Evolutionary conservation across 495 filamentous ascomycete species (phyloP).

Genomic region (Platismatia glauca): DNA sequence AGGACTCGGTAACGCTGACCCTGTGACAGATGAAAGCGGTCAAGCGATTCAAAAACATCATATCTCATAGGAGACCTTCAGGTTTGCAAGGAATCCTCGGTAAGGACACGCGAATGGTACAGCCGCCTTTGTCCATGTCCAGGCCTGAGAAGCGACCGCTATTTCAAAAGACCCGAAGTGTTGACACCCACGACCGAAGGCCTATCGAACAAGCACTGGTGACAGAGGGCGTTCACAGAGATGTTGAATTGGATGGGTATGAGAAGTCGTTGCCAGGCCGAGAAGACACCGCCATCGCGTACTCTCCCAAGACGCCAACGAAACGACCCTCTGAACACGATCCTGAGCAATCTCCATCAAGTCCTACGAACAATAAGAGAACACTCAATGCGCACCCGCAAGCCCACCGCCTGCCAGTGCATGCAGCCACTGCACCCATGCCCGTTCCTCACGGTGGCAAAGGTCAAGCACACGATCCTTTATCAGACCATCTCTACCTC

Average conservation of each 20-base stretch:
- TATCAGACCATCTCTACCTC: slow-evolving; percentile 57
- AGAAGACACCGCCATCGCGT: slow-evolving; percentile 18
- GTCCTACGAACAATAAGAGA: slow-evolving; percentile 13
- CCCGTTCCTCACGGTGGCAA: slow-evolving; percentile 32
- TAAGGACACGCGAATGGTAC: slow-evolving; percentile 45
- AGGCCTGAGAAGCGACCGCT: slow-evolving; percentile 31
- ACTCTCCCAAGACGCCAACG: slow-evolving; percentile 16
- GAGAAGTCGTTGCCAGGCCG: slow-evolving; percentile 12
- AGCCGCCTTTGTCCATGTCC: slow-evolving; percentile 49
- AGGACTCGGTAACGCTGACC: slow-evolving; percentile 2
- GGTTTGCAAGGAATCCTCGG: slow-evolving; percentile 51
- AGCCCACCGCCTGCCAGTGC: slow-evolving; percentile 14
- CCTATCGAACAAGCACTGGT: slow-evolving; percentile 41
- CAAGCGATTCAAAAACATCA: slow-evolving; percentile 66
- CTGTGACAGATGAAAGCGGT: slow-evolving; percentile 76
- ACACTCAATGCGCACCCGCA: slow-evolving; percentile 22
- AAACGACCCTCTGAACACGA: slow-evolving; percentile 19
- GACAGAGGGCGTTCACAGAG: slow-evolving; percentile 40
- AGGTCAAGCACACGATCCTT: slow-evolving; percentile 57
- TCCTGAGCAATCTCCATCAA: slow-evolving; percentile 6
- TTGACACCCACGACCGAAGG: slow-evolving; percentile 44
- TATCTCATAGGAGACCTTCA: slow-evolving; percentile 37
- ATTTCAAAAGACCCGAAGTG: slow-evolving; percentile 36
- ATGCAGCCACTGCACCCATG: slow-evolving; percentile 19
- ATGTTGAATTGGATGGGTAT: slow-evolving; percentile 15